Conservation (phyloP, 768 basidiomycete genomes). For the Termitomyces sp. region DNA sequence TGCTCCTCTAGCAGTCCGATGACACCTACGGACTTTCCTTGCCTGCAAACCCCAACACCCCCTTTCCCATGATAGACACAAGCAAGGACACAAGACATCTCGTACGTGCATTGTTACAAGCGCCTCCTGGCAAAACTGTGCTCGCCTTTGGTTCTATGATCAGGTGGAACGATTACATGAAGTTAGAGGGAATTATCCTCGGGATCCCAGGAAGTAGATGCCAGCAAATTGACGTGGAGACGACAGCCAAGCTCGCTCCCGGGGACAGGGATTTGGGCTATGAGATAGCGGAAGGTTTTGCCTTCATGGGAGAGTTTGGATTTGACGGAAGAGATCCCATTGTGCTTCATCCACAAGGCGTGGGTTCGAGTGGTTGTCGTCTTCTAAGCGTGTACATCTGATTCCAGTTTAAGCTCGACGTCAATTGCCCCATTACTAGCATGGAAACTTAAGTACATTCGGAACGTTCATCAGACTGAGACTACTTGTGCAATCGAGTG, state of each 20-base stretch:
- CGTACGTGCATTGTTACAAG: conserved; percentile 5
- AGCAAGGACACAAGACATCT: conserved; percentile 6
- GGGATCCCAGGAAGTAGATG: conserved; percentile 2
- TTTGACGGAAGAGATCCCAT: conserved; percentile 6
- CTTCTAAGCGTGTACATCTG: neutral
- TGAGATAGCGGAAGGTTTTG: conserved; percentile 5
- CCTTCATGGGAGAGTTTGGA: conserved; percentile 8
- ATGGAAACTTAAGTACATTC: conserved; percentile 11
- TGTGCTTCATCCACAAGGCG: conserved; percentile 9
- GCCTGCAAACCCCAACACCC: neutral
- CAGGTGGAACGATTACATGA: conserved; percentile 9
- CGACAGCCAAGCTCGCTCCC: neutral
- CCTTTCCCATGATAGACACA: conserved; percentile 8
- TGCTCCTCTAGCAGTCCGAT: conserved; percentile 3
- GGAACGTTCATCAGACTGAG: neutral
- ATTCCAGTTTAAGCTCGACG: neutral
- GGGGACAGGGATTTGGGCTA: neutral
- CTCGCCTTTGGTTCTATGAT: conserved; percentile 13
- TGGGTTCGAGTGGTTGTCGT: neutral
- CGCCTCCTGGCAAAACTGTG: conserved; percentile 4
- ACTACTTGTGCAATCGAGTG: neutral
- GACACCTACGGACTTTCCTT: conserved; percentile 2
- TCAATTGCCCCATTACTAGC: conserved; percentile 9
- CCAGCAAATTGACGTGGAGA: neutral
- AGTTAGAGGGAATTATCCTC: conserved; percentile 5